Percentiles rank a stretch among this genome's conserved stretches.
Evolutionary conservation across 305 asterid species (phyloP).

Genomic region (Solanum hybrid): DNA sequence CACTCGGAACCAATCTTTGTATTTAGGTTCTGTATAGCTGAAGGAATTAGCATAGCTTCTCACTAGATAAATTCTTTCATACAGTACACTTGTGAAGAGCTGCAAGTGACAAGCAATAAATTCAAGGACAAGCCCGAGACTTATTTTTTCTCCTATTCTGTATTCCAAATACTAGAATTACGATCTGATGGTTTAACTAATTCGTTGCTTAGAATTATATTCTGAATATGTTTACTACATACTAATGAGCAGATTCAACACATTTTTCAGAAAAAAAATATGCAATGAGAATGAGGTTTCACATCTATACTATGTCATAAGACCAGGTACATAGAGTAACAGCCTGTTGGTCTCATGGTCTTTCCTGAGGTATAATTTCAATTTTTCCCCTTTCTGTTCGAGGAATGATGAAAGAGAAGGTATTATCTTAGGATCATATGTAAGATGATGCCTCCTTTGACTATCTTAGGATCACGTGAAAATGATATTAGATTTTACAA

Average conservation of each 20-base stretch:
- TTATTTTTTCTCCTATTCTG: not conserved
- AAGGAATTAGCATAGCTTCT: not conserved
- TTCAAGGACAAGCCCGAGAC: not conserved
- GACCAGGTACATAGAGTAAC: not conserved
- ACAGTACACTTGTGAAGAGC: not conserved
- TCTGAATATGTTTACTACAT: not conserved
- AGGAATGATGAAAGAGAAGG: not conserved
- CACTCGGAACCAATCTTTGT: not conserved
- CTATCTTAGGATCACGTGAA: not conserved
- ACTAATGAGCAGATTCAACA: not conserved
- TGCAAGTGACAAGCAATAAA: constrained; percentile 1
- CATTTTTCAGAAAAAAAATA: not conserved
- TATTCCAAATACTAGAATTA: not conserved
- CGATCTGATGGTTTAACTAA: not conserved
- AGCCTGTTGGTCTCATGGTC: not conserved
- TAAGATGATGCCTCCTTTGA: not conserved
- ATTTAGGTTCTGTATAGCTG: not conserved
- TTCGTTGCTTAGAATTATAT: not conserved
- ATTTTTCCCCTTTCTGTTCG: not conserved
- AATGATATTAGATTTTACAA: not conserved
- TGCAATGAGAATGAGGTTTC: not conserved
- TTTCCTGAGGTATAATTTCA: not conserved
- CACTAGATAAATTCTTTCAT: not conserved
- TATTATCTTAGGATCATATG: not conserved
- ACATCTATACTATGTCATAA: not conserved